These are phyloP conservation scores for Geotrichum bryndzae DNA, from an alignment of 1,139 yeast species.

Conservation along the genomic window DNA sequence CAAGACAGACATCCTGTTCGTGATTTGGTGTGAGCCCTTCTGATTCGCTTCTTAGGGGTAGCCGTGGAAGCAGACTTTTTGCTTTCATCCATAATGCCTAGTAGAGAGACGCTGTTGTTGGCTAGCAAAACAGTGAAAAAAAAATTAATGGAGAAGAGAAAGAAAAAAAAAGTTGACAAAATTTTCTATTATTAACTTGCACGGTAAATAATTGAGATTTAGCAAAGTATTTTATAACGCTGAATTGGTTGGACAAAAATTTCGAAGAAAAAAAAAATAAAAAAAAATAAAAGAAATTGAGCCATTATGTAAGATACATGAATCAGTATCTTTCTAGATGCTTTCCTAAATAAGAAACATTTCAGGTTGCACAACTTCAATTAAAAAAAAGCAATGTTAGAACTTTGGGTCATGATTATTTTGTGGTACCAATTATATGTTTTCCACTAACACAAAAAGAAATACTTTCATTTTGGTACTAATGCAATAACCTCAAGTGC, in stretches of 20 bases:
- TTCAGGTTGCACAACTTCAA: not conserved
- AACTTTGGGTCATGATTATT: not conserved
- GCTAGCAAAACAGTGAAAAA: not conserved
- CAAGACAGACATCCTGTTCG: conserved; percentile 17
- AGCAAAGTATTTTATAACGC: not conserved
- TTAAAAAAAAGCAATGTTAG: not conserved
- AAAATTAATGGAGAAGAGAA: not conserved
- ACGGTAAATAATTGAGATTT: not conserved
- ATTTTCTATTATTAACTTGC: not conserved
- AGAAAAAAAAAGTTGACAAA: not conserved
- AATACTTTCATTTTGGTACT: not conserved
- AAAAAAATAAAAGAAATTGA: not conserved
- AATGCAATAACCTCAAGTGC: not conserved
- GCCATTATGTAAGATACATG: not conserved
- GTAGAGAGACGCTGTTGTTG: not conserved
- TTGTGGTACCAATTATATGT: too few relatives aligned
- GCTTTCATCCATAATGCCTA: not conserved
- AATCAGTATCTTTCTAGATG: not conserved
- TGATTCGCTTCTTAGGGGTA: conserved; percentile 9
- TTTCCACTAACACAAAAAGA: not conserved
- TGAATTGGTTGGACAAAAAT: not conserved
- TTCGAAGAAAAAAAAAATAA: not conserved
- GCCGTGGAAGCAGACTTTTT: not conserved
- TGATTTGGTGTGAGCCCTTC: conserved; percentile 17
- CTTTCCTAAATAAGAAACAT: not conserved